These are phyloP conservation scores for Magnolia kwangsiensis DNA, from an alignment of 164 flowering plant genomes.

Conservation along the genomic window DNA sequence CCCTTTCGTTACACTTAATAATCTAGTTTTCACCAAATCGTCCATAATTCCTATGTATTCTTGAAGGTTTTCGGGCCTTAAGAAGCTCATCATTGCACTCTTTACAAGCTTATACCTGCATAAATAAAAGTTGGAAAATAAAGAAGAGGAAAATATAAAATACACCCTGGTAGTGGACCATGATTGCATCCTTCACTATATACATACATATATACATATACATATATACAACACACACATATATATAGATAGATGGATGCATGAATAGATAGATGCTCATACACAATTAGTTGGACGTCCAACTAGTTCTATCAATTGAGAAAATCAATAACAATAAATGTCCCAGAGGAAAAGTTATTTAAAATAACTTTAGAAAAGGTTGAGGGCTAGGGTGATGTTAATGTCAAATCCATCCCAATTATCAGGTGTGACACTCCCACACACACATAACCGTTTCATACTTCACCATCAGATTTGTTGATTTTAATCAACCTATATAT, in stretches of 20 bases:
- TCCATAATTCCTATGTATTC: constrained; percentile 15
- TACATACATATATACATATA: too few species aligned
- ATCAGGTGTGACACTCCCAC: too few species aligned
- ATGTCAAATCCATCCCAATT: too few species aligned
- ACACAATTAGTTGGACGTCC: too few species aligned
- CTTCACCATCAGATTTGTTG: neutral
- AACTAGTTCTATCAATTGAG: too few species aligned
- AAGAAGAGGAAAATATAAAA: neutral
- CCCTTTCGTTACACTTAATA: constrained; percentile 10
- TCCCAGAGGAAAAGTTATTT: too few species aligned
- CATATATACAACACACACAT: neutral
- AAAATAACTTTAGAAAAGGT: too few species aligned
- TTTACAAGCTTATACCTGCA: constrained; percentile 10
- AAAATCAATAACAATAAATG: too few species aligned
- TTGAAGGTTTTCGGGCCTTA: constrained; percentile 24
- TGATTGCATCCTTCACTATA: neutral
- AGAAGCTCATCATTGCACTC: constrained; percentile 19
- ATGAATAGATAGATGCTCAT: too few species aligned
- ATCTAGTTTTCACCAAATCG: constrained; percentile 8
- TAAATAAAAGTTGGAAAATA: neutral
- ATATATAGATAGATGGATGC: too few species aligned
- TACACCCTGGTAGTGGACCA: neutral
- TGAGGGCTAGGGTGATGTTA: too few species aligned
- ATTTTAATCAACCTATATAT: neutral
- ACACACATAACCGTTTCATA: neutral